Percentiles rank a stretch among this genome's conserved stretches.
Conservation (phyloP, 495 filamentous ascomycete species). For the Penicillium arizonense region DNA sequence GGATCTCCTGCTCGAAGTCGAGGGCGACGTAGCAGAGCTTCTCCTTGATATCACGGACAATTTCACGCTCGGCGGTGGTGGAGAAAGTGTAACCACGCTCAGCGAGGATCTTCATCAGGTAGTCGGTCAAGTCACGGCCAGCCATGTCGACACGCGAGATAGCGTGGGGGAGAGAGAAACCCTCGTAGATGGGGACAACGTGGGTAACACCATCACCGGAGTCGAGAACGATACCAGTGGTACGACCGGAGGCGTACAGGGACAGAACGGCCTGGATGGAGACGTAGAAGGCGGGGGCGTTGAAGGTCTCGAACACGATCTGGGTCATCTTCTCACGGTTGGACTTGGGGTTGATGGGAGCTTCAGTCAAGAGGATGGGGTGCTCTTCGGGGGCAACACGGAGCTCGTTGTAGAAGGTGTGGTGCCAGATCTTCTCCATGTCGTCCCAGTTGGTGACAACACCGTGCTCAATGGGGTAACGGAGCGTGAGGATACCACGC, state of each 20-base stretch:
- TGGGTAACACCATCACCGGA: slow-evolving; percentile 99
- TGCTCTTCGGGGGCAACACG: slow-evolving; percentile 99
- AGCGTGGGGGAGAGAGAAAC: slow-evolving; percentile 98
- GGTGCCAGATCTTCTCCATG: slow-evolving; percentile 99
- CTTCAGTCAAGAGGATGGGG: slow-evolving; percentile 97
- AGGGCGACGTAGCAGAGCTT: slow-evolving; percentile 99
- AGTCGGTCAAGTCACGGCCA: slow-evolving; percentile 98
- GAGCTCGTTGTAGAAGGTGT: slow-evolving; percentile 99
- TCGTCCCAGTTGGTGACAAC: slow-evolving; percentile 99
- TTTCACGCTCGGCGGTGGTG: slow-evolving; percentile 99
- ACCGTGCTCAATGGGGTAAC: slow-evolving; percentile 99
- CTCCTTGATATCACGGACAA: slow-evolving; percentile 99
- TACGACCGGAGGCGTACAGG: slow-evolving; percentile 99
- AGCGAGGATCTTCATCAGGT: slow-evolving; percentile 99
- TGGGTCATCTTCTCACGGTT: slow-evolving; percentile 99
- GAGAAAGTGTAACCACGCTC: slow-evolving; percentile 99
- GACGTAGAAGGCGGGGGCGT: slow-evolving; percentile 99
- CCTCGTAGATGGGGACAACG: slow-evolving; percentile 99
- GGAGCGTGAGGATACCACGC: slow-evolving; percentile 98
- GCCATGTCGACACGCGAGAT: slow-evolving; percentile 99
- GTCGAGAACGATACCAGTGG: slow-evolving; percentile 99
- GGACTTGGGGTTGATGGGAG: slow-evolving; percentile 99
- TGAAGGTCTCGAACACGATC: slow-evolving; percentile 99
- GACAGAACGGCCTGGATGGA: slow-evolving; percentile 99
- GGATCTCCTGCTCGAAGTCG: slow-evolving; percentile 99